Evolutionary conservation across 2,329 filamentous ascomycete genomes (phyloP).

Genomic region (Immersiporthe knoxdaviesiana): DNA sequence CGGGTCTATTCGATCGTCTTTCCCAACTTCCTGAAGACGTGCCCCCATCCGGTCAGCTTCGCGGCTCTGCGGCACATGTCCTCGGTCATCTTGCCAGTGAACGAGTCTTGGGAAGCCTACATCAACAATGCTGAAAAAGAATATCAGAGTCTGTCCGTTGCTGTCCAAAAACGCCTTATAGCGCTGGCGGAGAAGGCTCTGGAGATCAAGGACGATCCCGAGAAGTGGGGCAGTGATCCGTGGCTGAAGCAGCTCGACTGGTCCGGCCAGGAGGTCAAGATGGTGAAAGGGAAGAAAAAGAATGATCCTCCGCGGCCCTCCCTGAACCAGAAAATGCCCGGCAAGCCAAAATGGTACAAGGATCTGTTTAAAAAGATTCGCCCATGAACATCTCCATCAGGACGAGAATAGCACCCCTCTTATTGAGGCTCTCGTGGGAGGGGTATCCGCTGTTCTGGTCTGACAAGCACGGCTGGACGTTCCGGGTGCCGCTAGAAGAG

Average conservation of each 20-base stretch:
- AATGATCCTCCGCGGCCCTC: constrained; percentile 78
- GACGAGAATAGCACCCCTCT: constrained; percentile 81
- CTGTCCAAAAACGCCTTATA: constrained; percentile 76
- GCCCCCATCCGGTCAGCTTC: constrained; percentile 96
- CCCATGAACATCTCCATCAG: constrained; percentile 81
- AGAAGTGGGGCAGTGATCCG: constrained; percentile 76
- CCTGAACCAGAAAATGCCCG: constrained; percentile 87
- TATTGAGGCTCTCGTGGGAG: constrained; percentile 87
- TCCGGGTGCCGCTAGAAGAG: constrained; percentile 70
- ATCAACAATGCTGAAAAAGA: constrained; percentile 81
- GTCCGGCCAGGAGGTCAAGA: constrained; percentile 88
- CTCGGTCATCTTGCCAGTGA: constrained; percentile 87
- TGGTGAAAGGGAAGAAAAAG: constrained; percentile 90
- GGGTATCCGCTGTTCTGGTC: constrained; percentile 91
- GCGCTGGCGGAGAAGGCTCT: constrained; percentile 77
- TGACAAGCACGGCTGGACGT: constrained; percentile 90
- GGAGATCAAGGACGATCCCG: constrained; percentile 68
- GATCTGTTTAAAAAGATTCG: constrained; percentile 74
- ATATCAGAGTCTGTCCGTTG: constrained; percentile 75
- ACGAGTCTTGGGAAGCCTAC: constrained; percentile 86
- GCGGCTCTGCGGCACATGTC: constrained; percentile 91
- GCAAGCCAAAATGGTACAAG: constrained; percentile 96
- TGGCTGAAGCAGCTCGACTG: constrained; percentile 96
- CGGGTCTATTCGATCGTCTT: constrained; percentile 94
- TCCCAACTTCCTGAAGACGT: constrained; percentile 83